Base-by-base conservation (phyloP, 306 rosid genomes). In the Pterocarpus santalinus region DNA sequence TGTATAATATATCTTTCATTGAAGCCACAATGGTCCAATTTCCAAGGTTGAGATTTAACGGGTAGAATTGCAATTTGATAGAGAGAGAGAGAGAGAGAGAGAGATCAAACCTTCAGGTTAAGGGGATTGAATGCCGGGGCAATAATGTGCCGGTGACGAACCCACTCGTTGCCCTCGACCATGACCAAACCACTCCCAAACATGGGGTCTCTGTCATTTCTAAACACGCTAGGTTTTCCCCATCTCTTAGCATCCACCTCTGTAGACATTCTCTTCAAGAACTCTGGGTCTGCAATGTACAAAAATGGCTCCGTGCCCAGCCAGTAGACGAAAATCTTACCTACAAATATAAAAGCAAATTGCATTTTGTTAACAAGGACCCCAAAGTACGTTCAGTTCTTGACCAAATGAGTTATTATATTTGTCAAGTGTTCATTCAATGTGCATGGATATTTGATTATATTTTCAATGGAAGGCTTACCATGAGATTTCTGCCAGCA, bases 301-400 rank as follows among this genome's bases (percentile, higher is more conserved):
- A 94, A 68, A 73, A 94, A 94, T 70, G 98, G 98, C 73, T 92
- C 97, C 15, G 97, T 92, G 1, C 98, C 98, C 36, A 94, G 65
- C 98, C 97, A 94, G 72, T 94, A 94, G 7, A 92, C 60, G 4
- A 88, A 94, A 58, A 87, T 80, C 39, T 94, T 91, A 66, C 98
- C 98, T 94, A 82, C 76, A 80, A 1, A 49, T 75, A 41, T 46
- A 79, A 51, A 56, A 13, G 0, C 14, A 22, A 61, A 69, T 62
- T 44, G 14, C 62, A 51, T 22, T 38, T 38, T 38, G 51, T 38
- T 65, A 65, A 65, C 4, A 63, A 63, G n/a, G 16, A 17, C 2
- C 43, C 17, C 22, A 35, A 35, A 14, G 10, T 13, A 60, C 32
- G 12, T 62, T 22, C 28, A 22, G 28, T 22, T 22, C 28, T 22